Base-by-base conservation (phyloP, 2,329 filamentous ascomycete genomes). In the Fusarium pilosicola region DNA sequence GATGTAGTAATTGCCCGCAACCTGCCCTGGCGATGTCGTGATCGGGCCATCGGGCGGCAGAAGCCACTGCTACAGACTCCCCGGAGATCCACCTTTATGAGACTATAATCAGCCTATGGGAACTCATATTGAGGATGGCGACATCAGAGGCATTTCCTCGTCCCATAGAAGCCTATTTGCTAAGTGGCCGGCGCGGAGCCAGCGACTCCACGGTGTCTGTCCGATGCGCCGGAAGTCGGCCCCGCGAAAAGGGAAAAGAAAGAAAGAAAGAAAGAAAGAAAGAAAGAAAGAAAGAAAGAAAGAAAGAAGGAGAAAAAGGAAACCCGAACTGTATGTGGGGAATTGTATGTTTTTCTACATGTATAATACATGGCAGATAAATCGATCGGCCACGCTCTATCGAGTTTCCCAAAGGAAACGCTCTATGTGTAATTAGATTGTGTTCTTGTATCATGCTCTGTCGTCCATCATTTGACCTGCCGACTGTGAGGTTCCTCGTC, bases 141-240 rank as follows among this genome's bases (percentile, higher is more conserved):
- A 70, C 76, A 77, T 78, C 51, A 46, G 28, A 60, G 41, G 41
- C 52, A 58, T 38, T 65, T 46, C 28, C 61, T 65, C 54, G 30
- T 63, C 63, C 56, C 26, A 51, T 63, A 63, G 64, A 73, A 74
- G 67, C 51, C 51, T n/a, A 52, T 61, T 63, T 28, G 38, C 48
- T 65, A 61, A 62, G 68, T 69, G 65, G 71, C 52, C 51, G 22
- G 36, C 49, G 46, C 39, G 45, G 64, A 36, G 28, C 64, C 54
- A 49, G 65, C 56, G 65, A 73, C 69, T 59, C 59, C 63, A 70
- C 65, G 45, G 51, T 15, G 26, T 59, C 39, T 46, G 55, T 65
- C 45, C 69, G 48, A 67, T 45, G 58, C 60, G 55, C 75, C 76
- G 76, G 76, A 77, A 78, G 73, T 78, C 76, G 76, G 76, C 68